Conservation (phyloP, 257 asterid species). For the Gentiana dahurica region DNA sequence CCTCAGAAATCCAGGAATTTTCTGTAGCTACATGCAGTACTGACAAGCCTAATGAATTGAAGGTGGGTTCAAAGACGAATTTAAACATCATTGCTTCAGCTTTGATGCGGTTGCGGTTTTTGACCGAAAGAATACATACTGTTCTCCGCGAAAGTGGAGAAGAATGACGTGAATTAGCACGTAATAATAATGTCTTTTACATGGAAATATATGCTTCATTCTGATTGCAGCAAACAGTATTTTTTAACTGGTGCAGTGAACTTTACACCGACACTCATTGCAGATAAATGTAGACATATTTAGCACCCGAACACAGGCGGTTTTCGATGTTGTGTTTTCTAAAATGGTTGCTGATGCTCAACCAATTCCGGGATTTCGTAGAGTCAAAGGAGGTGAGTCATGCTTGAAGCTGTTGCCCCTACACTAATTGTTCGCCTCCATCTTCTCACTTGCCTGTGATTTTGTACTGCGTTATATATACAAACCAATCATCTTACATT, state of each 20-base stretch:
- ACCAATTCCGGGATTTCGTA: slow-evolving; percentile 61
- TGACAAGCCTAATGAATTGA: slow-evolving; percentile 21
- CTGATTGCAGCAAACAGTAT: neutral
- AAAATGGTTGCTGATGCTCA: slow-evolving; percentile 59
- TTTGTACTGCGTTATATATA: neutral
- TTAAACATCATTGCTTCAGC: neutral
- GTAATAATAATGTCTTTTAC: neutral
- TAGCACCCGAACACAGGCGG: slow-evolving; percentile 34
- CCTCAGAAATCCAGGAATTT: slow-evolving; percentile 28
- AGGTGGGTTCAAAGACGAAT: slow-evolving; percentile 18
- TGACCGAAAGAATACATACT: too few relatives aligned
- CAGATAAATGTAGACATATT: slow-evolving; percentile 38
- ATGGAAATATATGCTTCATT: neutral
- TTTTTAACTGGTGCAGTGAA: slow-evolving; percentile 2
- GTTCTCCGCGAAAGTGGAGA: too few relatives aligned
- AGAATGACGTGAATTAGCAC: too few relatives aligned
- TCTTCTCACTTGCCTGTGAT: neutral
- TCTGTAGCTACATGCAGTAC: slow-evolving; percentile 11
- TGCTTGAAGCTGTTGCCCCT: neutral
- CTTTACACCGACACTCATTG: slow-evolving; percentile 2
- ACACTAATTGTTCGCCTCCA: neutral
- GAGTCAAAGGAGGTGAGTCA: slow-evolving; percentile 55
- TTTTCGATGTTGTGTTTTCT: slow-evolving; percentile 37
- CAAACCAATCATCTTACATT: neutral
- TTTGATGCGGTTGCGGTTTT: too few relatives aligned